Evolutionary conservation across 2,329 filamentous ascomycete species (phyloP).

Genomic region (Fusarium oxysporum): DNA sequence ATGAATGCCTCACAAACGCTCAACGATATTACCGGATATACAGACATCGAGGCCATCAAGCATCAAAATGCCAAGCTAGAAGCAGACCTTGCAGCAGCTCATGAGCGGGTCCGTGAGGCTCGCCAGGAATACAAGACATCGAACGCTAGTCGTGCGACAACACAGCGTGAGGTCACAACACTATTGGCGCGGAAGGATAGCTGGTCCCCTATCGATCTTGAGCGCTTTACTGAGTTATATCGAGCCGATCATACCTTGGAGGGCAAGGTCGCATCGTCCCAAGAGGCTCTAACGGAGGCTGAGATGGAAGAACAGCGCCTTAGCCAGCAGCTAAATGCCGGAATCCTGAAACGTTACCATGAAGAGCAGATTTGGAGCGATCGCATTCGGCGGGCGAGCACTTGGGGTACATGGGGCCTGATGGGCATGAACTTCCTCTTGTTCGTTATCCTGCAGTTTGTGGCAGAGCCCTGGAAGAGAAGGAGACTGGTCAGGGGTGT

Average conservation of each 20-base stretch:
- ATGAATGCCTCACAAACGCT: constrained; percentile 88
- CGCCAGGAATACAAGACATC: constrained; percentile 85
- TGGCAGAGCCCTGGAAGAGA: constrained; percentile 93
- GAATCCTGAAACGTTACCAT: constrained; percentile 92
- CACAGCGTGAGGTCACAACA: constrained; percentile 95
- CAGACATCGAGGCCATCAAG: constrained; percentile 88
- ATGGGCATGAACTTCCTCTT: constrained; percentile 97
- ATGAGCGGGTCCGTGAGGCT: constrained; percentile 74
- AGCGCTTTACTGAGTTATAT: constrained; percentile 94
- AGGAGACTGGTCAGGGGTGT: constrained; percentile 83
- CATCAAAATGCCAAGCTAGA: constrained; percentile 78
- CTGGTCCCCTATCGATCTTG: constrained; percentile 88
- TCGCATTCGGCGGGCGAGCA: constrained; percentile 94
- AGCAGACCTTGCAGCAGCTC: constrained; percentile 66
- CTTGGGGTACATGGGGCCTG: constrained; percentile 97
- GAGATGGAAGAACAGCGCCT: constrained; percentile 86
- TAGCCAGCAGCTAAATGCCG: constrained; percentile 78
- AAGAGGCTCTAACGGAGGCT: constrained; percentile 77
- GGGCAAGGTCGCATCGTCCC: constrained; percentile 79
- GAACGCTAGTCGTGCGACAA: constrained; percentile 83
- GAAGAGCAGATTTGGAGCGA: constrained; percentile 99
- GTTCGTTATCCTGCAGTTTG: constrained; percentile 86
- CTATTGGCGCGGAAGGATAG: constrained; percentile 93
- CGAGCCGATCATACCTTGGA: constrained; percentile 94
- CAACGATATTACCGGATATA: constrained; percentile 95